Percentiles rank a stretch among this genome's conserved stretches.
phyloP scores from a whole-genome alignment of 805 yeast species.

The Suhomyces prunicola region DNA sequence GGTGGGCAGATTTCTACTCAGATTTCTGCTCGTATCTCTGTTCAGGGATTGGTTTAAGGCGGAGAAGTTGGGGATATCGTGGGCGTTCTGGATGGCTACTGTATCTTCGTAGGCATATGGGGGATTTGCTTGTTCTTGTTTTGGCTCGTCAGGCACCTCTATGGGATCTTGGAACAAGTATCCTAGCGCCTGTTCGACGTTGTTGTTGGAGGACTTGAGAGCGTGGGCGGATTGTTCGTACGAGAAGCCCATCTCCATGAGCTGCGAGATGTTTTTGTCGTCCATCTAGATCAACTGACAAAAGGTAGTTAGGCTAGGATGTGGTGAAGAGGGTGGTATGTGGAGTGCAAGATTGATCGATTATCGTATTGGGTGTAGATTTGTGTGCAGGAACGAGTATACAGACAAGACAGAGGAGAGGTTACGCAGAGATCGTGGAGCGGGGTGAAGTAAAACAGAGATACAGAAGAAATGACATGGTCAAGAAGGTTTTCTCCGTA shows the following conservation, averaged over 20 bases:
- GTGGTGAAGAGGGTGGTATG: neutral
- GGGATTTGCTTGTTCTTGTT: neutral
- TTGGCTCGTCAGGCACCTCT: conserved; percentile 6
- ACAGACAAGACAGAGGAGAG: too few species aligned
- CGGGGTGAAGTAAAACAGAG: too few species aligned
- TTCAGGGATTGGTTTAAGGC: neutral
- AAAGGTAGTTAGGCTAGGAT: neutral
- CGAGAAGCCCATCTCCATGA: conserved; percentile 40
- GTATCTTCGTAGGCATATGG: conserved; percentile 13
- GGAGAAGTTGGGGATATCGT: conserved; percentile 28
- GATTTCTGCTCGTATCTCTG: neutral
- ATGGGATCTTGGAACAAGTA: conserved; percentile 35
- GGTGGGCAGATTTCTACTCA: neutral
- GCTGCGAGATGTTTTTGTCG: conserved; percentile 15
- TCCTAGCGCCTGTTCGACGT: conserved; percentile 31
- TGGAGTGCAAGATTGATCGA: neutral
- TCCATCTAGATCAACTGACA: neutral
- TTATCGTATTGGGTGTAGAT: neutral
- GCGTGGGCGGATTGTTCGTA: conserved; percentile 39
- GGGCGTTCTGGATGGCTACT: conserved; percentile 26
- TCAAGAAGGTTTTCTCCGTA: too few species aligned
- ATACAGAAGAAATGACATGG: too few species aligned
- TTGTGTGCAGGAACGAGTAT: neutral
- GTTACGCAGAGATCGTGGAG: too few species aligned
- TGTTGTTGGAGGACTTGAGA: conserved; percentile 23